A percentile compares a stretch with the other conserved stretches of the same genome.
Evolutionary conservation across 139 green algal genomes (phyloP).

Genomic region (Klebsormidium nitens): DNA sequence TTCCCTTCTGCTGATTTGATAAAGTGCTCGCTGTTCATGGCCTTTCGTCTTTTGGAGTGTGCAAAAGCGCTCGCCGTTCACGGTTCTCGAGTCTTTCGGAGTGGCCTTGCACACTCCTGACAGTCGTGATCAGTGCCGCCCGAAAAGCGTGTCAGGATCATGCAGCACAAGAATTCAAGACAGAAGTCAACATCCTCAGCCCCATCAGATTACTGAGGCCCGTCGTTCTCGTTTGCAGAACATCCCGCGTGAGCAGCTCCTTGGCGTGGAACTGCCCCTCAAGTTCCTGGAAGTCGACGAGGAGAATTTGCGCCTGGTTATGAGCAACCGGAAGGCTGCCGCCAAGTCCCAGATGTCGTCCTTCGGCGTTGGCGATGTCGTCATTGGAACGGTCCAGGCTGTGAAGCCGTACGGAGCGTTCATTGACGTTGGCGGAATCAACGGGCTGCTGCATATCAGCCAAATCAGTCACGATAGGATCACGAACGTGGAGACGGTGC

Average conservation of each 20-base stretch:
- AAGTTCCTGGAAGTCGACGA: slow-evolving; percentile 97
- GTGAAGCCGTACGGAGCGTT: slow-evolving; percentile 97
- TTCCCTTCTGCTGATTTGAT: too few species aligned
- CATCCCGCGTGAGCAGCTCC: slow-evolving; percentile 36
- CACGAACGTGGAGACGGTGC: slow-evolving; percentile 80
- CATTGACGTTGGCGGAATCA: slow-evolving; percentile 85
- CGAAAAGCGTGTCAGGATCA: too few species aligned
- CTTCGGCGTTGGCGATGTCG: slow-evolving; percentile 78
- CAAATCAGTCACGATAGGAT: slow-evolving; percentile 94
- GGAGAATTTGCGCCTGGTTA: slow-evolving; percentile 76
- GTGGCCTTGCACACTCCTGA: too few species aligned
- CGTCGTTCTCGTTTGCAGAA: too few species aligned
- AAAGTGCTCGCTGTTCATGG: too few species aligned
- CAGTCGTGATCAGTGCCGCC: too few species aligned
- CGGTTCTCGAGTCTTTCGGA: too few species aligned
- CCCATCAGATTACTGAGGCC: too few species aligned
- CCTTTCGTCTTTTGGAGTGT: too few species aligned
- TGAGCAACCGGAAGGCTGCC: slow-evolving; percentile 60
- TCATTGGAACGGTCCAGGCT: slow-evolving; percentile 77
- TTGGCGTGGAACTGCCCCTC: slow-evolving; percentile 69
- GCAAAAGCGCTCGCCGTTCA: too few species aligned
- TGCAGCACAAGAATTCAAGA: too few species aligned
- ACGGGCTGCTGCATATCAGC: slow-evolving; percentile 93
- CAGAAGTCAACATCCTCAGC: too few species aligned
- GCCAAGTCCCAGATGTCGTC: slow-evolving; percentile 38